Conservation (phyloP, 768 basidiomycete genomes). For the Russula sp. region DNA sequence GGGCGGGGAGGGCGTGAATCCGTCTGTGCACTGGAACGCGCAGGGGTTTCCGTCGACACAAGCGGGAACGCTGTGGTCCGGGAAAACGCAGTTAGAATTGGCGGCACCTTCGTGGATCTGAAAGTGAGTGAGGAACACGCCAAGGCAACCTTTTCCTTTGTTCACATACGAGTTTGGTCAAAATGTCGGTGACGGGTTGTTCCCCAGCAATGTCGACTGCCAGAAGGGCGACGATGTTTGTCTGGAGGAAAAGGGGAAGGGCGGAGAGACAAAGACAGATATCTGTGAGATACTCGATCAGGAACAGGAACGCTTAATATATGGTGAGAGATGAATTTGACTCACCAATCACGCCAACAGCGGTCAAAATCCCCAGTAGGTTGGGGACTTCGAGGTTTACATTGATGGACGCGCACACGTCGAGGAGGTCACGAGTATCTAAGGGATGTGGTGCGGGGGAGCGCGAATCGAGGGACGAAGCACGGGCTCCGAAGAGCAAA, state of each 20-base stretch:
- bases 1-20: slow-evolving; percentile 33
- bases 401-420: slow-evolving; percentile 38
- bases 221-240: slow-evolving; percentile 30
- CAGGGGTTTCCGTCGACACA: slow-evolving; percentile 39
- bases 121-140: not conserved
- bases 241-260: slow-evolving; percentile 33
- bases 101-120: slow-evolving; percentile 29
- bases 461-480: slow-evolving; percentile 9
- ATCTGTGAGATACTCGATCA: slow-evolving; percentile 27
- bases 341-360: slow-evolving; percentile 31
- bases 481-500: slow-evolving; percentile 8
- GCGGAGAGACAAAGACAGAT: slow-evolving; percentile 41
- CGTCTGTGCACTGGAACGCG: slow-evolving; percentile 42
- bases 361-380: slow-evolving; percentile 25
- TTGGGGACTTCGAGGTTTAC: slow-evolving; percentile 30
- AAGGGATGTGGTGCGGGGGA: not conserved
- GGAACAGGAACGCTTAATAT: not conserved
- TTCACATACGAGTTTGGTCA: slow-evolving; percentile 35
- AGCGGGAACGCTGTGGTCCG: slow-evolving; percentile 34
- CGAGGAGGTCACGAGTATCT: slow-evolving; percentile 27
- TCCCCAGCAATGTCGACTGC: slow-evolving; percentile 33
- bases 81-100: slow-evolving; percentile 35
- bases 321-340: not conserved
- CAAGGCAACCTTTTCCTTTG: not conserved
- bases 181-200: slow-evolving; percentile 26